Base-by-base conservation (phyloP, 495 filamentous ascomycete genomes). In the Hypoxylon subgilvum region DNA sequence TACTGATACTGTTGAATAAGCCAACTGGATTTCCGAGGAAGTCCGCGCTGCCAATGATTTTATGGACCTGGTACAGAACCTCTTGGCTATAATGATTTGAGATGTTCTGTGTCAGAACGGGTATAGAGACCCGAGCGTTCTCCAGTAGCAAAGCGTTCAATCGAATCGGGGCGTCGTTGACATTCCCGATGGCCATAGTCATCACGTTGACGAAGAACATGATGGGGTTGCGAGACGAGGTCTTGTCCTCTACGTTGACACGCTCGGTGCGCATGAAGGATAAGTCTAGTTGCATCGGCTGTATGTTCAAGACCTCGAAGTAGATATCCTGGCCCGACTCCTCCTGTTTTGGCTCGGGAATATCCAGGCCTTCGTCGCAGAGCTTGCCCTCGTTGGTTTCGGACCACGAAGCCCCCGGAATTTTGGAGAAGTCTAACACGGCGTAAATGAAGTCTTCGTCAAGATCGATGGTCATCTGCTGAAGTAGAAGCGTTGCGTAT, bases 1-100 rank as follows among this genome's bases (percentile, higher is more conserved):
- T 97, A 72, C 90, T 95, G 75, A 98, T 87, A 63, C 93, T 98
- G 76, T 96, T 97, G 83, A 98, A 98, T 31, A 98, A 79, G 31
- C 94, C 94, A 31, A 98, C 94, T 0, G 94, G 94, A 67, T 98
- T 98, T 27, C 94, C 94, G n/a, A 98, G 79, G 82, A 98, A 96
- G 73, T 98, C 94, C 5, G 94, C 94, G 9, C 93, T 97, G 19
- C 94, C 94, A 52, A 98, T 80, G 57, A 98, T 92, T 68, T 97
- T 89, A 75, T 98, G 94, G 19, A 97, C 85, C 72, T 98, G 94
- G 63, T 91, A 88, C n/a, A 98, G 76, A 54, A 88, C 88, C 68
- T 97, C 92, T 72, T 97, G 92, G 10, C 91, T 94, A 72, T 97
- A 98, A 72, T 98, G 95, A 55, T 85, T 92, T 40, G 88, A 87